These are phyloP conservation scores for Hylodesmum podocarpum DNA, from an alignment of 306 rosid genomes.

Conservation along the genomic window DNA sequence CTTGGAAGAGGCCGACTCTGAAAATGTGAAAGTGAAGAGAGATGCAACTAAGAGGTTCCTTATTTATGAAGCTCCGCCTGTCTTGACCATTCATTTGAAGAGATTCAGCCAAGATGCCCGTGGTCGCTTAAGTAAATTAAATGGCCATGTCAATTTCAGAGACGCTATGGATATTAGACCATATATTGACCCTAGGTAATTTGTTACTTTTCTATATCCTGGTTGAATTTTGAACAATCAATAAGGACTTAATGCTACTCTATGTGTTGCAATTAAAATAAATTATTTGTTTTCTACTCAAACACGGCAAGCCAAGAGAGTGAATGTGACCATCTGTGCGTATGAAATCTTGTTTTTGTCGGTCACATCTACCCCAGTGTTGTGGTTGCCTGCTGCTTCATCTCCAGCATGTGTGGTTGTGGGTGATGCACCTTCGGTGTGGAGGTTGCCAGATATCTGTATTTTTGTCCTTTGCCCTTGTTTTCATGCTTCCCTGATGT, in stretches of 20 bases:
- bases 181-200: slow-evolving; percentile 85
- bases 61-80: slow-evolving; percentile 73
- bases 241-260: not conserved
- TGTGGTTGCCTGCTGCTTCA: not conserved
- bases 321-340: not conserved
- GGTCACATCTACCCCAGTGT: not conserved
- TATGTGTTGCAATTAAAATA: not conserved
- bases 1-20: slow-evolving; percentile 45
- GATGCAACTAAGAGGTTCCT: slow-evolving; percentile 86
- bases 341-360: not conserved
- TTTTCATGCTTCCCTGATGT: not conserved
- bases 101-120: slow-evolving; percentile 94
- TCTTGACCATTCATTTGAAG: slow-evolving; percentile 88
- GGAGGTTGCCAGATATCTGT: not conserved
- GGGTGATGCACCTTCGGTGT: not conserved
- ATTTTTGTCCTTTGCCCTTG: not conserved
- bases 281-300: not conserved
- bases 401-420: not conserved
- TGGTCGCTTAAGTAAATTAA: slow-evolving; percentile 90
- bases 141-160: slow-evolving; percentile 75
- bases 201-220: slow-evolving; percentile 26
- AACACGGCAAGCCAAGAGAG: not conserved
- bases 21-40: slow-evolving; percentile 67
- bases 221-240: slow-evolving; percentile 22
- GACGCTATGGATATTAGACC: slow-evolving; percentile 82